Evolutionary conservation across 768 basidiomycete genomes (phyloP), one percentile per base, ranked within the genome.

Genomic region (Podaxis mareebaensis): DNA sequence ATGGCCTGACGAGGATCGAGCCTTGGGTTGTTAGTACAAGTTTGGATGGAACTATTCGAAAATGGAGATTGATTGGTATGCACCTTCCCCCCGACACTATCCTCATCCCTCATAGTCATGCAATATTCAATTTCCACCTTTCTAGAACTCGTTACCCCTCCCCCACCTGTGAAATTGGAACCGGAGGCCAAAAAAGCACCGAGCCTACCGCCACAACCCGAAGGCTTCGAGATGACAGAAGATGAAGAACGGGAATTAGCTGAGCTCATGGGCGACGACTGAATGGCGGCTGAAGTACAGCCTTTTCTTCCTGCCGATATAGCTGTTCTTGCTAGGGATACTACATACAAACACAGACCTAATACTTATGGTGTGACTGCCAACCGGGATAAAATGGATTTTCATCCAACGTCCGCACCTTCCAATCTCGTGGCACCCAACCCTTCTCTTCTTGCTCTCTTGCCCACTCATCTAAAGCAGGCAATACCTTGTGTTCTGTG

Each of bases 171-270:
- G 60, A 53, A 62, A 20, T 55, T 68, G 64, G 60, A 67, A 49
- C 22, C 64, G 6, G 66, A 68, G 15, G 30, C 63, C 11, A 24
- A 65, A 15, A 58, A 66, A 24, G 24, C 60, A 10, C 59, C 62
- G 13, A 39, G 55, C 17, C 38, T 44, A 17, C 53, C 64, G 17
- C 67, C 69, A 6, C 67, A 66, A 12, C 61, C 70, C 11, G 42
- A 68, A 60, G 40, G 71, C 71, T 83, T 73, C 33, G 72, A 79
- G 58, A 71, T 96, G 74, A 91, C 95, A 10, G 93, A 90, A 69
- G 96, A 96, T 58, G 96, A 97, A 74, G 94, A 95, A 69, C 81
- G 85, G 22, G 95, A 97, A 73, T 78, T 98, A 22, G 95, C 88
- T 40, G 94, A 95, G 70, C 74, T 97, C 8, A 70, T 83, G 73